Evolutionary conservation across 257 asterid species (phyloP), one percentile per base, ranked within the genome.

Genomic region (Salvia rosmarinus): DNA sequence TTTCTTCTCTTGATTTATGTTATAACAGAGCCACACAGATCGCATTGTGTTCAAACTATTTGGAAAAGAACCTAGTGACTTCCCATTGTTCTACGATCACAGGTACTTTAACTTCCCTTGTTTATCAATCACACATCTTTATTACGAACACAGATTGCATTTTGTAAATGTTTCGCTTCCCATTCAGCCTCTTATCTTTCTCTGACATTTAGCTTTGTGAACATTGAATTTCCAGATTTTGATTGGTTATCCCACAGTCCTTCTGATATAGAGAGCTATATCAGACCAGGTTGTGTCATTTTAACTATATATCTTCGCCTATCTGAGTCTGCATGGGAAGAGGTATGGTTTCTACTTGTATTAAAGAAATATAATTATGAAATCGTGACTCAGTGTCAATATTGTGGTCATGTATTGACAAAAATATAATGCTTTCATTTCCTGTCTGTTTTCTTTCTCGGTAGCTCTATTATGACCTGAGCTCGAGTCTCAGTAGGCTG

Each of bases 211-310:
- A 20, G 47, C 65, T 46, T 28, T 74, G 34, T 68, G 19, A 46
- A 62, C 62, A 73, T 75, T 75, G 58, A 63, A 78, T 70, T 78
- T 76, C 46, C 95, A 91, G 98, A 91, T 91, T 77, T 87, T 80
- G 93, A 91, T 77, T 91, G 98, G 98, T 75, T 91, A 75, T 81
- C 96, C 75, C 85, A 86, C 73, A 89, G 96, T 81, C 98, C 96
- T 59, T 76, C 84, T 49, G 98, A 89, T 85, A 89, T 91, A 69
- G 98, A 91, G 77, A 88, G 98, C 92, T 89, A 91, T 80, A 91
- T 91, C 73, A 84, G 94, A 67, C 98, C 96, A 59, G 98, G 98
- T 76, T 91, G 98, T 72, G 78, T 91, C 76, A 75, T 89, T 72
- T 77, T 91, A 77, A 89, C 98, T 4, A 58, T 91, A 68, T 89